Percentiles rank a stretch among this genome's conserved stretches.
Conservation (phyloP, 257 asterid species). For the Phtheirospermum japonicum region DNA sequence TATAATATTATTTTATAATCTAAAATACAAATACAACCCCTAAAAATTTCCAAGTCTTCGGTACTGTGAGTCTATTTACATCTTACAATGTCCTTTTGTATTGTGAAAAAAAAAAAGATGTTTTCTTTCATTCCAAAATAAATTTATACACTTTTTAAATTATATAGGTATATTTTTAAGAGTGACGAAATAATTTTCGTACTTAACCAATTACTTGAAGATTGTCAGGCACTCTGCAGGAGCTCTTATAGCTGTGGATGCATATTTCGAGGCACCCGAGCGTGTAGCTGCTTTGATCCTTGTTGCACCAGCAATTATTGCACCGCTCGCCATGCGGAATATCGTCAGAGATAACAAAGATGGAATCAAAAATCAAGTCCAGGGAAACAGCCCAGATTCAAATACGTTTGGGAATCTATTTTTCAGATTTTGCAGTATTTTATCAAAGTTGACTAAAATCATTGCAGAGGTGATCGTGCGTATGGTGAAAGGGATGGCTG, state of each 20-base stretch:
- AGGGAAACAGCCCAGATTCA: conserved; percentile 38
- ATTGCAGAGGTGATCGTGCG: conserved; percentile 38
- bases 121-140: too few relatives aligned
- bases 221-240: conserved; percentile 93
- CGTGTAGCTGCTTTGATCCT: conserved; percentile 89
- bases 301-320: conserved; percentile 86
- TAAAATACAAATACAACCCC: too few relatives aligned
- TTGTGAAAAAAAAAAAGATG: too few relatives aligned
- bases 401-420: conserved; percentile 33
- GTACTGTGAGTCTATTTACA: too few relatives aligned
- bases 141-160: too few relatives aligned
- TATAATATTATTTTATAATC: too few relatives aligned
- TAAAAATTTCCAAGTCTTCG: too few relatives aligned
- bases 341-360: conserved; percentile 33
- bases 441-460: conserved; percentile 45
- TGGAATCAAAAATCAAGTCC: conserved; percentile 37
- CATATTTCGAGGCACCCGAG: conserved; percentile 92
- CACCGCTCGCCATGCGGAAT: conserved; percentile 47
- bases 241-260: conserved; percentile 80
- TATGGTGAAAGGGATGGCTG: conserved; percentile 54
- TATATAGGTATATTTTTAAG: too few relatives aligned
- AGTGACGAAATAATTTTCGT: not conserved
- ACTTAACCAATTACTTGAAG: conserved; percentile 31
- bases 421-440: conserved; percentile 32
- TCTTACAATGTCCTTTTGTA: too few relatives aligned